Evolutionary conservation across 2,329 filamentous ascomycete species (phyloP).

Genomic region (Penicillium expansum): DNA sequence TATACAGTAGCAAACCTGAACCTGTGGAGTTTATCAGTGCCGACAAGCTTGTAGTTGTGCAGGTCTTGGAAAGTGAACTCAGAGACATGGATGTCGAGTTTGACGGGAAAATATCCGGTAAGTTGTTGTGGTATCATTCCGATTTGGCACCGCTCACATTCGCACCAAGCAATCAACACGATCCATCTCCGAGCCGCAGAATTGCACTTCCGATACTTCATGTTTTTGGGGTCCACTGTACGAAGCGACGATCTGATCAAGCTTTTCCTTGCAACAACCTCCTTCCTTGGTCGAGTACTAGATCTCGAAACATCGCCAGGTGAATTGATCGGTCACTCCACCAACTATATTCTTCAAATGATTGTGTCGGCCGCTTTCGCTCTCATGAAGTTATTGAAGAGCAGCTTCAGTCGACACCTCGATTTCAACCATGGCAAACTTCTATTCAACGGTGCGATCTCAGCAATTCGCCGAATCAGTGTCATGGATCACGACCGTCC

Average conservation of each 20-base stretch:
- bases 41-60: slow-evolving; percentile 44
- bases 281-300: slow-evolving; percentile 46
- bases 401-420: slow-evolving; percentile 56
- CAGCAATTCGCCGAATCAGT: slow-evolving; percentile 57
- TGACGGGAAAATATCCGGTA: slow-evolving; percentile 38
- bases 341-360: slow-evolving; percentile 64
- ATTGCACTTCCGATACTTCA: slow-evolving; percentile 46
- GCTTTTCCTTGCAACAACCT: slow-evolving; percentile 46
- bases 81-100: slow-evolving; percentile 54
- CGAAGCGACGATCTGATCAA: slow-evolving; percentile 45
- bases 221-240: slow-evolving; percentile 45
- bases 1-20: slow-evolving; percentile 57
- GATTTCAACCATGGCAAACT: slow-evolving; percentile 55
- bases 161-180: slow-evolving; percentile 41
- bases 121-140: background rate
- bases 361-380: slow-evolving; percentile 63
- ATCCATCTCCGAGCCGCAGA: slow-evolving; percentile 48
- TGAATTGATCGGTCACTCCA: slow-evolving; percentile 52
- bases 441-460: slow-evolving; percentile 58
- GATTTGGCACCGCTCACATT: background rate
- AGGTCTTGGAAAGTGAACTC: slow-evolving; percentile 45
- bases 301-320: slow-evolving; percentile 45
- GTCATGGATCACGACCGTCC: slow-evolving; percentile 62
- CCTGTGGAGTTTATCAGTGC: slow-evolving; percentile 48
- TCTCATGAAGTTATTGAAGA: slow-evolving; percentile 63